Evolutionary conservation across 768 basidiomycete species (phyloP), one percentile per base, ranked within the genome.

Genomic region (Agrocybe chaxingu): DNA sequence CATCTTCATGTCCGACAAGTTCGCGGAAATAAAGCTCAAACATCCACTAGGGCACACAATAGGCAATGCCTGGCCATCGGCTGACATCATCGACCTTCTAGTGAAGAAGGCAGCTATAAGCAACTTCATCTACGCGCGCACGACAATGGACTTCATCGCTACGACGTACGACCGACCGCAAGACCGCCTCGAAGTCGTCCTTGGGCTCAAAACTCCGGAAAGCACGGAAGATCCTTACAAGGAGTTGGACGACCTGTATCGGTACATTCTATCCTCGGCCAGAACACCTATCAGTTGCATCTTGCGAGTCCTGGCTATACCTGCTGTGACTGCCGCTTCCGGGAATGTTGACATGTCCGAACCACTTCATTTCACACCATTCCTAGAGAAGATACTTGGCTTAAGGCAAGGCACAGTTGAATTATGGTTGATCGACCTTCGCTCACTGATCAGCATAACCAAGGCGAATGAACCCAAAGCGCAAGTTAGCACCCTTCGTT

Each of bases 121-220:
- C 6, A 48, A 48, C 29, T 48, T 48, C 19, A 48, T 48, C 7
- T 48, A 48, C 36, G 37, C 47, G 5, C 47, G 36, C n/a, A 48
- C 47, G n/a, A 39, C 41, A 11, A 48, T 48, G 47, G 41, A 48
- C 8, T 48, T 39, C 47, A 48, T 48, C 38, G 47, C 38, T n/a
- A 37, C 36, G 13, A 36, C 36, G 9, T 48, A 39, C 47, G 36
- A 39, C 4, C 29, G 47, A 30, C 47, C 47, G 7, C 37, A 48
- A 31, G 11, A 38, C 8, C 47, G 47, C 29, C 33, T 48, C 12
- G 18, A 38, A 39, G 19, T 37, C 13, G 18, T 48, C n/a, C 37
- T 48, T n/a, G 36, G 24, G 7, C 47, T 48, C 36, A 40, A 36
- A 9, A 3, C 16, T 13, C 24, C 24, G 24, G 24, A 24, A 24